Conservation (phyloP, 2,329 filamentous ascomycete species). For the Alternaria solani region DNA sequence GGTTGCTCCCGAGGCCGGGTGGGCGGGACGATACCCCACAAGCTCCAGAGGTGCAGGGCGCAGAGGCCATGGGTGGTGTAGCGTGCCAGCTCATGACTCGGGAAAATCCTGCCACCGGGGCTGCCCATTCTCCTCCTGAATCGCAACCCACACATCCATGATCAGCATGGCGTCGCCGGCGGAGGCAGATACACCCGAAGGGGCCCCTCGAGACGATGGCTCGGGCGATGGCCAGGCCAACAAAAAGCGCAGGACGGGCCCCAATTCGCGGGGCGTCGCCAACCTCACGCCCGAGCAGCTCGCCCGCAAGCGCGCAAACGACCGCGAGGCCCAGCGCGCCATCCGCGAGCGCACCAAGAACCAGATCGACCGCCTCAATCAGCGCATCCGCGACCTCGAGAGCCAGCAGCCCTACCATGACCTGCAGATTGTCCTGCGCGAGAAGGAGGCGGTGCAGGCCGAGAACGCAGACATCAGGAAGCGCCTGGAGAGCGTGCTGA, state of each 20-base stretch:
- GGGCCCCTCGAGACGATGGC: slow-evolving; percentile 24
- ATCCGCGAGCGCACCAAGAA: slow-evolving; percentile 83
- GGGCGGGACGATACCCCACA: neutral
- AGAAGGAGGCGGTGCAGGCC: slow-evolving; percentile 78
- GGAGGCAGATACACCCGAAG: slow-evolving; percentile 32
- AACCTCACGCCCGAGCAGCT: slow-evolving; percentile 88
- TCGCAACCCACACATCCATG: slow-evolving; percentile 21
- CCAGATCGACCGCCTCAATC: slow-evolving; percentile 78
- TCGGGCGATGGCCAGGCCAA: slow-evolving; percentile 27
- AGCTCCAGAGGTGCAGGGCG: neutral
- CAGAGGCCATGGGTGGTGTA: neutral
- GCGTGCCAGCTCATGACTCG: slow-evolving; percentile 22
- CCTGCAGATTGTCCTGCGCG: slow-evolving; percentile 75
- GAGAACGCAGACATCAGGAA: slow-evolving; percentile 82
- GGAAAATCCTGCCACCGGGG: neutral
- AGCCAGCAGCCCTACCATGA: slow-evolving; percentile 85
- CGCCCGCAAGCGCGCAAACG: slow-evolving; percentile 89
- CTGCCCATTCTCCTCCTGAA: slow-evolving; percentile 9
- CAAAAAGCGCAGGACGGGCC: slow-evolving; percentile 49
- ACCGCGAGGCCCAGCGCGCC: slow-evolving; percentile 84
- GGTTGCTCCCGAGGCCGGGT: neutral
- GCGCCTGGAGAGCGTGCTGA: slow-evolving; percentile 70
- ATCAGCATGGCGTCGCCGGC: slow-evolving; percentile 33
- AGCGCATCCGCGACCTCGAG: slow-evolving; percentile 76
- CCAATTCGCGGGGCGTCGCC: slow-evolving; percentile 75